phyloP scores from a whole-genome alignment of 2,329 filamentous ascomycete species.

The Thielaviopsis euricoi region DNA sequence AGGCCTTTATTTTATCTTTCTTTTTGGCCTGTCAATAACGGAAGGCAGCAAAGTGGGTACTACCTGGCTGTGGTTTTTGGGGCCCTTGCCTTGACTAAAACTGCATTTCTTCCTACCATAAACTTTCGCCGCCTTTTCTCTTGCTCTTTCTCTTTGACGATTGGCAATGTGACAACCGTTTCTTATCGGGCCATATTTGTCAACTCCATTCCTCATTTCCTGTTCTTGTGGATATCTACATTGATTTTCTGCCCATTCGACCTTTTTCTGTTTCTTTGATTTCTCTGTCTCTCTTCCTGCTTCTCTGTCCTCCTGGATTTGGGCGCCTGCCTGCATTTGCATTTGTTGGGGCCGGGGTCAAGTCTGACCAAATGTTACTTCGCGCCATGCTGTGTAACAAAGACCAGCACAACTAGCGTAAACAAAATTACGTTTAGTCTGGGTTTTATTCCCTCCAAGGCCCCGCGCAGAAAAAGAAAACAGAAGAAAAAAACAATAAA shows the following conservation, averaged over 20 bases:
- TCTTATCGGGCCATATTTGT: too few species aligned
- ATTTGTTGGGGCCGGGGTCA: neutral
- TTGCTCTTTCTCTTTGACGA: too few species aligned
- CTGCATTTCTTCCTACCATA: too few species aligned
- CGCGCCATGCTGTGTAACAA: constrained; percentile 8
- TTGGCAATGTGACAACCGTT: neutral
- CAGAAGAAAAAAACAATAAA: too few species aligned
- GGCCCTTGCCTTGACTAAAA: too few species aligned
- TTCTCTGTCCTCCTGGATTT: too few species aligned
- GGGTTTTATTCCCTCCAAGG: neutral
- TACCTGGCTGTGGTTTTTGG: too few species aligned
- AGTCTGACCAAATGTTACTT: constrained; percentile 2
- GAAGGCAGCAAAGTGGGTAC: too few species aligned
- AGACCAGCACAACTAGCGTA: neutral
- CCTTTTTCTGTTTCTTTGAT: neutral
- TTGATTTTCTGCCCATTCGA: neutral
- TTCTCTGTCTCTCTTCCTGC: neutral
- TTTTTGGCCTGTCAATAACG: too few species aligned
- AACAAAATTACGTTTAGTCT: neutral
- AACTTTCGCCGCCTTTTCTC: too few species aligned
- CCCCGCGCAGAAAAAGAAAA: neutral
- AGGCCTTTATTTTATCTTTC: too few species aligned
- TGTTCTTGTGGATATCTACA: neutral
- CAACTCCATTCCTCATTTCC: neutral
- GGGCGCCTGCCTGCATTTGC: neutral